phyloP scores from a whole-genome alignment of 192 early-diverging fungal species.

The Endogone sp. region DNA sequence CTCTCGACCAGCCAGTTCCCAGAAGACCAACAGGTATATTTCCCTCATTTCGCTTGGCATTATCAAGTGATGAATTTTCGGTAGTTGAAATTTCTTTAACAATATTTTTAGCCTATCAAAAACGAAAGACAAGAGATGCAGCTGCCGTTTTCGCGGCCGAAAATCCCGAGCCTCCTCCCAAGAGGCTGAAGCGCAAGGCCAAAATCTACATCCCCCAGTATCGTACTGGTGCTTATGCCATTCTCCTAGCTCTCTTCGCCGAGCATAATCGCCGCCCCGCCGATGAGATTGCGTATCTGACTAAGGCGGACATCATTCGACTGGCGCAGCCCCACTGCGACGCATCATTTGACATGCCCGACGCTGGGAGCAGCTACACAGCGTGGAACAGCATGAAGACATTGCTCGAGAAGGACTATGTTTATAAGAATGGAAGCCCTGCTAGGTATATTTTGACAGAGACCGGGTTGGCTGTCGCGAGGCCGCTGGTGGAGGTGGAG shows the following conservation, averaged over 20 bases:
- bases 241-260: slow-evolving; percentile 62
- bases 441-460: slow-evolving; percentile 67
- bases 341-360: slow-evolving; percentile 56
- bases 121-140: slow-evolving; percentile 1
- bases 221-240: slow-evolving; percentile 77
- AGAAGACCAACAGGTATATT: slow-evolving; percentile 3
- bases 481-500: slow-evolving; percentile 12
- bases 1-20: slow-evolving; percentile 42
- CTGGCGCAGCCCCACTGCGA: slow-evolving; percentile 63
- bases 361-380: slow-evolving; percentile 50
- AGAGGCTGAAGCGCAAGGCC: slow-evolving; percentile 1
- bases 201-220: slow-evolving; percentile 69
- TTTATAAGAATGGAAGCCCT: slow-evolving; percentile 57
- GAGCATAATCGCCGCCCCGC: slow-evolving; percentile 15
- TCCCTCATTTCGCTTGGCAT: no score
- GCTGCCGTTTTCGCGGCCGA: neutral
- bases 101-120: neutral
- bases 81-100: no score
- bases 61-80: no score
- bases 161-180: neutral
- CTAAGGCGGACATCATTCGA: slow-evolving; percentile 68
- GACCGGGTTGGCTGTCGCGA: slow-evolving; percentile 61
- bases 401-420: slow-evolving; percentile 63
- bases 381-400: slow-evolving; percentile 80
- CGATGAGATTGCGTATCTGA: slow-evolving; percentile 39